Base-by-base conservation (phyloP, 257 asterid species). In the Lavandula angustifolia region DNA sequence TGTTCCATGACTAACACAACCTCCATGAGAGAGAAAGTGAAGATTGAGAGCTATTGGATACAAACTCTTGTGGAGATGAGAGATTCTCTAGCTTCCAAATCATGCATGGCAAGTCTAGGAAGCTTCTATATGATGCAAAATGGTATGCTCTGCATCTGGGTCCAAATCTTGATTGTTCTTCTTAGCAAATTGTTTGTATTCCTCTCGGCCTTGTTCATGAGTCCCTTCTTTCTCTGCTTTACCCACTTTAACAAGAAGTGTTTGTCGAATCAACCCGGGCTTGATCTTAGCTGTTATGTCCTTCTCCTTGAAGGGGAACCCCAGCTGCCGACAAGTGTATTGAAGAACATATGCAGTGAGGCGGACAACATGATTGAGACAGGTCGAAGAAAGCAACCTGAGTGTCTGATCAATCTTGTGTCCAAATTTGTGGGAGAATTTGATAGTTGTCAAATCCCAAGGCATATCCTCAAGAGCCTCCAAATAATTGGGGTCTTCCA, bases 251-350 rank as follows among this genome's bases (percentile, higher is more conserved):
- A 42, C 48, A 42, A 42, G 14, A 5, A 42, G 6, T 16, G 12
- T 4, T 42, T 16, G 1, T 76, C n/a, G 38, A 14, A 40, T 37
- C 7, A 7, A 5, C 3, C 7, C 42, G 10, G 9, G 4, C 6
- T 12, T 2, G 10, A 8, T 12, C 10, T 40, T 8, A 12, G n/a
- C 31, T 34, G 17, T 3, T 76, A 57, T 43, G 75, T 76, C 43
- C 59, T 83, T 54, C 70, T 73, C 9, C 84, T 80, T 3, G 81
- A 80, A 38, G 66, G 75, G 0, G 82, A 83, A 67, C 37, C 31
- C 0, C 69, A 65, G 50, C 27, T 83, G 38, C 83, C 89, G 0
- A 9, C 7, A 7, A 54, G 12, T 14, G 59, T 64, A 6, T 1
- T 71, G 2, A 56, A 6, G 41, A 48, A 56, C 4, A 64, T 64